Evolutionary conservation across 768 basidiomycete species (phyloP).

Genomic region (Boletales sp.): DNA sequence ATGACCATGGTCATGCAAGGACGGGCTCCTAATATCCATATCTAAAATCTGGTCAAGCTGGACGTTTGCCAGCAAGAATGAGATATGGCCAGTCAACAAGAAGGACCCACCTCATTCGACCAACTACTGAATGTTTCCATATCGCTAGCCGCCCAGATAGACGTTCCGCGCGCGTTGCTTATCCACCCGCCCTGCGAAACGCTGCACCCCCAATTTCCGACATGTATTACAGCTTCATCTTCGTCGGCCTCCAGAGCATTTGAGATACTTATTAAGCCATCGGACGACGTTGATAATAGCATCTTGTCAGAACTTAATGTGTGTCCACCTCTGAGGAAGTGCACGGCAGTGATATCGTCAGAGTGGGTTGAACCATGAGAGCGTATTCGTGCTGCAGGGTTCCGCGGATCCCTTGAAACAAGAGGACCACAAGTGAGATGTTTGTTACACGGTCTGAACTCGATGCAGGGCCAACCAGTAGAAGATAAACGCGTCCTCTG

Average conservation of each 20-base stretch:
- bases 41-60: constrained; percentile 59
- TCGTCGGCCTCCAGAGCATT: constrained; percentile 76
- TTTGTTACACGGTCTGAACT: not conserved
- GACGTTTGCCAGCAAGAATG: not conserved
- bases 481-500: constrained; percentile 76
- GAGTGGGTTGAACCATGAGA: constrained; percentile 87
- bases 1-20: constrained; percentile 49
- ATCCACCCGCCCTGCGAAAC: constrained; percentile 76
- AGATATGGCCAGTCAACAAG: not conserved
- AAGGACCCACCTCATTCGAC: constrained; percentile 57
- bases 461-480: constrained; percentile 60
- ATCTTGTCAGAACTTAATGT: constrained; percentile 39
- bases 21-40: constrained; percentile 62
- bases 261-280: constrained; percentile 75
- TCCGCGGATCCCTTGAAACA: constrained; percentile 74
- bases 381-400: constrained; percentile 63
- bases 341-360: constrained; percentile 83
- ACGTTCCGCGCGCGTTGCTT: constrained; percentile 29
- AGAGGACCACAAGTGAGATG: not conserved
- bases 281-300: constrained; percentile 79
- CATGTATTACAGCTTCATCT: constrained; percentile 77
- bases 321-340: constrained; percentile 37
- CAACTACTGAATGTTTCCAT: constrained; percentile 93
- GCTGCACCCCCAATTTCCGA: constrained; percentile 86
- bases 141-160: constrained; percentile 84